Evolutionary conservation across 495 filamentous ascomycete species (phyloP), one percentile per base, ranked within the genome.

Genomic region (Neurospora sp.): DNA sequence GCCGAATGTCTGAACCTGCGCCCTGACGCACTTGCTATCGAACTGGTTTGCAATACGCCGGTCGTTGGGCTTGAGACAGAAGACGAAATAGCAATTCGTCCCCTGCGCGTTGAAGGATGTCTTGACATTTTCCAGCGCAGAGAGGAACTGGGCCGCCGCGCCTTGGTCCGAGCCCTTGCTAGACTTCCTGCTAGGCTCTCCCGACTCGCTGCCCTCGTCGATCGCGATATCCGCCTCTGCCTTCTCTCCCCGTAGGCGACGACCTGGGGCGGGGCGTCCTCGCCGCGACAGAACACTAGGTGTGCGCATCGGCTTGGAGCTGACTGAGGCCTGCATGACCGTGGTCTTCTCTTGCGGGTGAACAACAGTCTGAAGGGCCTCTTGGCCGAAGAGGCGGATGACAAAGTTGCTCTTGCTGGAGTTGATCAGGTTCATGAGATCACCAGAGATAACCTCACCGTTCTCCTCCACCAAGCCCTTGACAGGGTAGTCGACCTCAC

Each of bases 61-160:
- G 81, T 98, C 96, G 78, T 99, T 99, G 8, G 96, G 96, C 81
- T 99, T 98, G 69, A 99, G 84, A 76, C 96, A 98, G 83, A 99
- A 97, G 38, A 99, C 88, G 77, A 98, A 98, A 78, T 98, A 99
- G 16, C 92, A 89, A 77, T 98, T 99, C 10, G 93, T 89, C 77
- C 93, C 93, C 8, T 89, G 85, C 8, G 92, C 90, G 40, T 89
- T 92, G 61, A 99, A 83, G 44, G 92, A 93, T 76, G 92, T 90
- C 44, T 89, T 96, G 72, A 98, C 92, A 72, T 94, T 94, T 72
- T 97, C 93, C 39, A 99, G 86, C 6, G 94, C 91, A 18, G 92
- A 89, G 35, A 99, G 83, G 82, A 98, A 99, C 78, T 99, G 95
- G 7, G 91, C 94, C 0, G 95, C 92, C 14, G 94, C 94, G 44